Evolutionary conservation across 352 stramenopile genomes (phyloP), one percentile per base, ranked within the genome.

Genomic region (Elongisporangium prolatum): DNA sequence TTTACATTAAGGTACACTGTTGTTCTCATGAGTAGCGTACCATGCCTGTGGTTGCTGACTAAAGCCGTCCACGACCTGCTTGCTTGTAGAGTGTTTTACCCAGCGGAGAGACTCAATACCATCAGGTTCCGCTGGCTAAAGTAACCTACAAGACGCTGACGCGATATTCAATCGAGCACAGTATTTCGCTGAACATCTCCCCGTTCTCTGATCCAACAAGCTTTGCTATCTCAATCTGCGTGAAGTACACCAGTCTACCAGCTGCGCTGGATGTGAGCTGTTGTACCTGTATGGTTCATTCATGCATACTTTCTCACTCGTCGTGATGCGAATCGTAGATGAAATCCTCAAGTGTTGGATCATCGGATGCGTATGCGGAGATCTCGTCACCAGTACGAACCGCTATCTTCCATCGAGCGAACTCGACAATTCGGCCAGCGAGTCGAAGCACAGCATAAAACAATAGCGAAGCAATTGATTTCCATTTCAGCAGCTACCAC

Each of bases 151-250:
- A 56, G n/a, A 64, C 54, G 13, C 48, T 64, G 9, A 54, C 60
- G 16, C 63, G 61, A 13, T 64, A 71, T 18, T 24, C 40, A 11
- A 53, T 79, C 11, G 71, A 82, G 9, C 59, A 74, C 57, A 66
- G 48, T 5, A 77, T 86, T 22, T 70, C 52, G 18, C 52, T 86
- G 11, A 74, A 56, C 0, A 55, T 86, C 20, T 61, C 67, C 21
- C 75, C 78, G 7, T 86, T 86, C 63, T 88, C 78, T 2, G 78
- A 88, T 21, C 78, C 78, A 25, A 85, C 69, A 3, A 64, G 58
- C 22, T 81, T 83, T 22, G 54, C 48, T 2, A 34, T 85, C 10
- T 44, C 71, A 17, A 58, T 84, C 14, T 82, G 77, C 24, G 17
- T 88, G 2, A 61, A 74, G 18, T 64, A 80, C 22, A 55, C 56